phyloP scores from a whole-genome alignment of 805 yeast genomes.

The Schwanniomyces sp. region DNA sequence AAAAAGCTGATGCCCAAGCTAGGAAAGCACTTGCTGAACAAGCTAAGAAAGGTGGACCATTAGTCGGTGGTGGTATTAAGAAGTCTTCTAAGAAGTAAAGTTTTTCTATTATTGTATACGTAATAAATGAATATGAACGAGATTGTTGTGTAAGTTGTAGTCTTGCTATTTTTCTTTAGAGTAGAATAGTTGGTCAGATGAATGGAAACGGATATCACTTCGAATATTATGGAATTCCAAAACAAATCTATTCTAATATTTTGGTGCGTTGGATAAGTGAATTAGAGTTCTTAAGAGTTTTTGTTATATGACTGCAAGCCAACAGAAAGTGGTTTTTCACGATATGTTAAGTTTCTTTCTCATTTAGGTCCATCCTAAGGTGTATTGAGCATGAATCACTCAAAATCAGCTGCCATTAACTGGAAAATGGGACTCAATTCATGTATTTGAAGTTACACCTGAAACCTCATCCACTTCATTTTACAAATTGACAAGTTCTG shows the following conservation, averaged over 20 bases:
- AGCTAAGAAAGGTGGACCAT: constrained; percentile 88
- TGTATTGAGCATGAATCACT: too few relatives aligned
- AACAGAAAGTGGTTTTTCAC: too few relatives aligned
- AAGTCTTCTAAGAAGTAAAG: constrained; percentile 58
- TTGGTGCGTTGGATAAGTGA: too few relatives aligned
- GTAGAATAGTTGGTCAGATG: too few relatives aligned
- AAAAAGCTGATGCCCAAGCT: constrained; percentile 92
- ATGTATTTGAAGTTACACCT: constrained; percentile 75
- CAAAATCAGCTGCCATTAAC: too few relatives aligned
- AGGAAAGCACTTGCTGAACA: constrained; percentile 85
- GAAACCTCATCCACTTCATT: constrained; percentile 34
- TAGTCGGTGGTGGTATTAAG: constrained; percentile 93
- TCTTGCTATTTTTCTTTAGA: background rate
- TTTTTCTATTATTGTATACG: background rate
- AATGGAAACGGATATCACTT: too few relatives aligned
- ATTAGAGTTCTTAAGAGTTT: too few relatives aligned
- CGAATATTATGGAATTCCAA: too few relatives aligned
- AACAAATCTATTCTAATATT: too few relatives aligned
- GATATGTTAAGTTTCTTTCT: too few relatives aligned
- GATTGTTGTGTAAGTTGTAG: background rate
- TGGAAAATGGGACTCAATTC: constrained; percentile 84
- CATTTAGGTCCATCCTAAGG: too few relatives aligned
- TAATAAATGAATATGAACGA: background rate
- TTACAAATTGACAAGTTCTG: constrained; percentile 83
- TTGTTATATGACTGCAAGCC: too few relatives aligned